Conservation (phyloP, 2,329 filamentous ascomycete species). For the Aspergillus sergii region DNA sequence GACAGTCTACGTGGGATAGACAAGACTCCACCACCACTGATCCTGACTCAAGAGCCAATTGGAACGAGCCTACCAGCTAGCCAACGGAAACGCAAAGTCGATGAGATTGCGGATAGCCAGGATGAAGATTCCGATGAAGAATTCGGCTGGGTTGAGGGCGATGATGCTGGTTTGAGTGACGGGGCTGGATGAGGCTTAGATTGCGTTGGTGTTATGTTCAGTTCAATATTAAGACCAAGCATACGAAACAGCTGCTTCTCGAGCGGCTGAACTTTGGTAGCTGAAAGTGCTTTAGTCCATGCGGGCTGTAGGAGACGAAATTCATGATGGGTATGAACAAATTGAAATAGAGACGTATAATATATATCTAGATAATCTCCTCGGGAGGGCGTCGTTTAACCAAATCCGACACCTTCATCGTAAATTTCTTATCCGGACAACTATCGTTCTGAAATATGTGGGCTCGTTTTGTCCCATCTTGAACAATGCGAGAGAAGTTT, state of each 20-base stretch:
- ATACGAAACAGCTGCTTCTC: neutral
- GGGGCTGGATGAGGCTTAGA: neutral
- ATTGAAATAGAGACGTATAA: neutral
- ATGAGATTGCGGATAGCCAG: constrained; percentile 49
- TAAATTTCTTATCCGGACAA: constrained; percentile 24
- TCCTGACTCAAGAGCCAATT: constrained; percentile 11
- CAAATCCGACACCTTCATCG: constrained; percentile 27
- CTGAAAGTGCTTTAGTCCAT: neutral
- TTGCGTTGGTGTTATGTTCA: neutral
- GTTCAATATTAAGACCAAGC: neutral
- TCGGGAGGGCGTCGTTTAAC: constrained; percentile 18
- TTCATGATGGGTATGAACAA: neutral
- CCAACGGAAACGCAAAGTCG: constrained; percentile 46
- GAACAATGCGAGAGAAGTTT: neutral
- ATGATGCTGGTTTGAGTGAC: constrained; percentile 17
- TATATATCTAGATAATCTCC: neutral
- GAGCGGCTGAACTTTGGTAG: neutral
- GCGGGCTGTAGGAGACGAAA: neutral
- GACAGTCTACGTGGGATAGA: constrained; percentile 18
- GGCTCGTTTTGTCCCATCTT: neutral
- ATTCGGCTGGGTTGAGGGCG: constrained; percentile 31
- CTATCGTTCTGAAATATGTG: neutral
- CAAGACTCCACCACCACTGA: constrained; percentile 7
- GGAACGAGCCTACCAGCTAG: constrained; percentile 9
- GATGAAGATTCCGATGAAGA: constrained; percentile 43